Evolutionary conservation across 2,329 filamentous ascomycete species (phyloP), one percentile per base, ranked within the genome.

Genomic region (Botrytis tulipae): DNA sequence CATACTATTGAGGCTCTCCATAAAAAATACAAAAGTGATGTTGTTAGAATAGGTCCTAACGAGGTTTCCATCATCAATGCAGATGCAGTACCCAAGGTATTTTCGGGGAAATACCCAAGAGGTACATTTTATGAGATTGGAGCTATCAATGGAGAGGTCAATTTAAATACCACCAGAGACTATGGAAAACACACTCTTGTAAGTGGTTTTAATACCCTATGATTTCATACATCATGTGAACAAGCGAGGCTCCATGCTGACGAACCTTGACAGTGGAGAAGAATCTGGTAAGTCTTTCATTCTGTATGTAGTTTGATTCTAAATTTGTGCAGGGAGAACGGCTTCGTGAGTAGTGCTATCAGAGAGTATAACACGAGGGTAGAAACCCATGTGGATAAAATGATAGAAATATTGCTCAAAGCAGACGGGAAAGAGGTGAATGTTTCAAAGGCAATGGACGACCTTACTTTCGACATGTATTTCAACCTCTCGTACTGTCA

Each of bases 21-120:
- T 69, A 68, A 77, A 16, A 29, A 76, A 54, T 80, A 80, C 54
- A 75, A 80, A 44, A 77, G 77, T 46, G 75, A 77, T 57, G 70
- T 77, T 22, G 57, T 76, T 2, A 73, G 76, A 29, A 74, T 75
- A 44, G 77, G 73, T 20, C 76, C 76, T 0, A 74, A 74, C 59
- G 73, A 77, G 25, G 79, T 81, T 1, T 79, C 78, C 62, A 78
- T 82, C 60, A 72, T 75, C 16, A 80, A 82, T 69, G 73, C 67
- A 7, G 74, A 76, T 40, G 74, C 75, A 5, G 51, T 76, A 5
- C 57, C 73, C 18, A 74, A 73, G 40, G 44, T 77, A 35, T 77
- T 72, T 54, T 61, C 29, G 25, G 75, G 75, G 5, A 76, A 76
- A 46, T 77, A 76, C 61, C 71, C 72, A 6, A 59, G 76, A 66